Conservation (phyloP, 129 eudicot species). For the Flaveria trinervia region DNA sequence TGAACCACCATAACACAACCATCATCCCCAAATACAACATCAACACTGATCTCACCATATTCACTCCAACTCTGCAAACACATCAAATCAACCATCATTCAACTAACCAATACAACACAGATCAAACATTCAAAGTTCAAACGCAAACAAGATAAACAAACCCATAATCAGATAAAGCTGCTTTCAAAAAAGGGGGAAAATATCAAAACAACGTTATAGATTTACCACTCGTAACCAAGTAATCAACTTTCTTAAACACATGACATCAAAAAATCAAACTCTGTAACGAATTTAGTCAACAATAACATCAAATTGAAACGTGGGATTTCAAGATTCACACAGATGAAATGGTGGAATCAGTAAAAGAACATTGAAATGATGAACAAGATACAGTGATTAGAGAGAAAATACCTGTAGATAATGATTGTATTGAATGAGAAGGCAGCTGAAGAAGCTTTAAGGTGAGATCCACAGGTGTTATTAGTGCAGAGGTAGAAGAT, state of each 20-base stretch:
- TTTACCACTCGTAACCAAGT: too few relatives aligned
- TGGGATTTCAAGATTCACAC: not conserved
- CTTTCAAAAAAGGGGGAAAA: not conserved
- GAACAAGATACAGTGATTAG: not conserved
- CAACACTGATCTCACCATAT: constrained; percentile 8
- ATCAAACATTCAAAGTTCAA: too few relatives aligned
- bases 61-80: constrained; percentile 16
- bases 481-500: too few relatives aligned
- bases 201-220: too few relatives aligned
- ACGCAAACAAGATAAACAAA: too few relatives aligned
- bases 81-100: too few relatives aligned
- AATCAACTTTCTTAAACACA: not conserved
- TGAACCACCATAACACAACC: constrained; percentile 32
- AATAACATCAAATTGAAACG: not conserved
- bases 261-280: not conserved
- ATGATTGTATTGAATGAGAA: not conserved
- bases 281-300: constrained; percentile 10
- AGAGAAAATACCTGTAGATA: not conserved
- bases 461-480: not conserved
- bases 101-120: too few relatives aligned
- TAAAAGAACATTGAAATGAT: not conserved
- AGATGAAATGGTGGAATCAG: constrained; percentile 16
- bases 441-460: not conserved
- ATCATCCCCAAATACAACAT: constrained; percentile 35
- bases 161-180: not conserved